phyloP scores from a whole-genome alignment of 2,329 filamentous ascomycete genomes.

The Nigrospora osmanthi region DNA sequence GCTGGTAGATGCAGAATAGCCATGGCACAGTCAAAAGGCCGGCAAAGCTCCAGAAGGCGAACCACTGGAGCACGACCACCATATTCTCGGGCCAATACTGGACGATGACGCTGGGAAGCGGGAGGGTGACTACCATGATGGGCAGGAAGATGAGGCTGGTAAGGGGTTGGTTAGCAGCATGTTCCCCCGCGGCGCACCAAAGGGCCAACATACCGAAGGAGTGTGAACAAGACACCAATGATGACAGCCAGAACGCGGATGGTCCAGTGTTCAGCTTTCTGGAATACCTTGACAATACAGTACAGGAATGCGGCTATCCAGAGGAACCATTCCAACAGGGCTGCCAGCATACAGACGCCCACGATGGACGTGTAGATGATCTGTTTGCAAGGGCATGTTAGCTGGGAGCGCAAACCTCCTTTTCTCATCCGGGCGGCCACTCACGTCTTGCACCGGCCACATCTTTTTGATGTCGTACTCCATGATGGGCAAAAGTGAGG shows the following conservation, averaged over 20 bases:
- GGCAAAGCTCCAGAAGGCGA: conserved; percentile 91
- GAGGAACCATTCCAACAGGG: conserved; percentile 85
- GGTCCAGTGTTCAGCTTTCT: conserved; percentile 84
- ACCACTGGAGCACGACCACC: conserved; percentile 77
- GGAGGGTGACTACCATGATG: conserved; percentile 89
- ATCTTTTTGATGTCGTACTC: conserved; percentile 26
- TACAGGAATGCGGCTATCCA: conserved; percentile 94
- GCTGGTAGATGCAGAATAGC: conserved; percentile 87
- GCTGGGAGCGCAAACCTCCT: no score
- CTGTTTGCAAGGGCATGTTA: conserved; percentile 34
- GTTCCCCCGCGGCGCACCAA: neutral
- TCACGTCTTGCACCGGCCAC: conserved; percentile 46
- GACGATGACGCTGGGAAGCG: conserved; percentile 66
- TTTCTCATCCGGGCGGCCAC: conserved; percentile 5
- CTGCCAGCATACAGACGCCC: conserved; percentile 73
- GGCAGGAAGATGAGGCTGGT: conserved; percentile 75
- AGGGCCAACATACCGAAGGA: conserved; percentile 53
- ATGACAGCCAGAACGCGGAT: conserved; percentile 70
- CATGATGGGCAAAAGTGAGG: conserved; percentile 24
- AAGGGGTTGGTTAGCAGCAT: conserved; percentile 6
- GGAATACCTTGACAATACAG: conserved; percentile 79
- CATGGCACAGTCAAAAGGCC: conserved; percentile 79
- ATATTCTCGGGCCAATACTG: conserved; percentile 63
- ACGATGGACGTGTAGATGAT: conserved; percentile 80
- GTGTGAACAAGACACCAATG: conserved; percentile 66